Base-by-base conservation (phyloP, 768 basidiomycete species). In the Nevesoporus exiguus region DNA sequence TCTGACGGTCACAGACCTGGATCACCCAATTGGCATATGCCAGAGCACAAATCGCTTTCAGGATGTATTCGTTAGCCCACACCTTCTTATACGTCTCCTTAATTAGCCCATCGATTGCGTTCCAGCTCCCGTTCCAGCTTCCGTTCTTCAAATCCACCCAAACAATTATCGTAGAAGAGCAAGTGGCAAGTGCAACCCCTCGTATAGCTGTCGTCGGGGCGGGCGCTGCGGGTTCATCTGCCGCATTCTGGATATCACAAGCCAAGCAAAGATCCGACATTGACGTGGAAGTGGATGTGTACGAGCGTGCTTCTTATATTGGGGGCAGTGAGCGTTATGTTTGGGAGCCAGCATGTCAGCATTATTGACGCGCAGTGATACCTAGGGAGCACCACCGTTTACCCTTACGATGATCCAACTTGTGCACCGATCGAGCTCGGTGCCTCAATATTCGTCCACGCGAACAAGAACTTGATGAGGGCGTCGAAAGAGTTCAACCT, bases 161-260 rank as follows among this genome's bases (percentile, higher is more conserved):
- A 40, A 57, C 63, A 39, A 56, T 59, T 34, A 3, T 61, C 24
- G 45, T 25, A 21, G 62, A 64, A 45, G 56, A 62, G 34, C 60
- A 66, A 42, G 47, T 2, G 54, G 55, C 29, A 61, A 62, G 40
- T 57, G 55, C 49, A 52, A 47, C 75, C 0, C 80, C 84, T 42
- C 73, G 85, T 44, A 78, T 97, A 61, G 94, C 93, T 8, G 84
- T 97, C 64, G 82, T 97, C 50, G 94, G 94, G 17, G 93, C 94
- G 0, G 94, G 94, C 25, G 93, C 94, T 14, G 91, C 78, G 10
- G 94, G 94, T 9, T 83, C 82, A 15, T 88, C 90, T 24, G 89
- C 93, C 21, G 92, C 84, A 3, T 90, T 83, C 65, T 90, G 93
- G 86, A 84, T 95, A 49, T 79, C 81, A 19, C 88, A 87, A 66